phyloP scores from a whole-genome alignment of 345 rosid genomes.

The Lepidium sativum region DNA sequence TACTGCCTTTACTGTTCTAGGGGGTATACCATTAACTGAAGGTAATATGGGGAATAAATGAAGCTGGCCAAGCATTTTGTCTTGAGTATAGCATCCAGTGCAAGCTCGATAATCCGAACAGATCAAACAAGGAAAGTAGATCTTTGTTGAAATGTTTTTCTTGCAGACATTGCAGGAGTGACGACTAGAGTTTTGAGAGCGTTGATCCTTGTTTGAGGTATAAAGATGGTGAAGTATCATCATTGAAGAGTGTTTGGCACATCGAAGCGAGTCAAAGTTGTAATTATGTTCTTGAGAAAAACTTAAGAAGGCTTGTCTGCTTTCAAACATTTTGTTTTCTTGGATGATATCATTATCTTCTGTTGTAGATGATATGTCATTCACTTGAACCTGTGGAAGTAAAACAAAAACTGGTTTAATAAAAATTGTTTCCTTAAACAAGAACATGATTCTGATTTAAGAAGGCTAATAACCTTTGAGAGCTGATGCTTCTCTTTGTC shows the following conservation, averaged over 20 bases:
- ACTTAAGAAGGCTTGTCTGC: slow-evolving; percentile 43
- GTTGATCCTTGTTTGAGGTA: slow-evolving; percentile 8
- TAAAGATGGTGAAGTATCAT: slow-evolving; percentile 59
- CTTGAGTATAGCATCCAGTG: slow-evolving; percentile 30
- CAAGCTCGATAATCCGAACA: slow-evolving; percentile 33
- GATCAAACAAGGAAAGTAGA: slow-evolving; percentile 29
- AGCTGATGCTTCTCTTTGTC: slow-evolving; percentile 44
- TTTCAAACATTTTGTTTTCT: slow-evolving; percentile 39
- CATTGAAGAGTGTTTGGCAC: slow-evolving; percentile 73
- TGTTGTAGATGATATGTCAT: slow-evolving; percentile 35
- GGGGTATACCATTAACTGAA: background rate
- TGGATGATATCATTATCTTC: slow-evolving; percentile 37
- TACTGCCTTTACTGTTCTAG: background rate
- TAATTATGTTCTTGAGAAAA: slow-evolving; percentile 48
- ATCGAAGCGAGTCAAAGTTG: slow-evolving; percentile 56
- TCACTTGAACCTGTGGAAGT: slow-evolving; percentile 35
- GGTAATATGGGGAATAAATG: slow-evolving; percentile 13
- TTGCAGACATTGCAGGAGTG: slow-evolving; percentile 35
- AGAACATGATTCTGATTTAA: background rate
- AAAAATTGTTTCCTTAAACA: background rate
- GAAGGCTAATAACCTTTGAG: slow-evolving; percentile 33
- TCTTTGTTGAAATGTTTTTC: slow-evolving; percentile 20
- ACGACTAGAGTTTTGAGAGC: background rate
- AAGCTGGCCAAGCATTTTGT: background rate
- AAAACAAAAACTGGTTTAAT: background rate